phyloP scores from a whole-genome alignment of 2,329 filamentous ascomycete species.

The Fusarium anthophilum region DNA sequence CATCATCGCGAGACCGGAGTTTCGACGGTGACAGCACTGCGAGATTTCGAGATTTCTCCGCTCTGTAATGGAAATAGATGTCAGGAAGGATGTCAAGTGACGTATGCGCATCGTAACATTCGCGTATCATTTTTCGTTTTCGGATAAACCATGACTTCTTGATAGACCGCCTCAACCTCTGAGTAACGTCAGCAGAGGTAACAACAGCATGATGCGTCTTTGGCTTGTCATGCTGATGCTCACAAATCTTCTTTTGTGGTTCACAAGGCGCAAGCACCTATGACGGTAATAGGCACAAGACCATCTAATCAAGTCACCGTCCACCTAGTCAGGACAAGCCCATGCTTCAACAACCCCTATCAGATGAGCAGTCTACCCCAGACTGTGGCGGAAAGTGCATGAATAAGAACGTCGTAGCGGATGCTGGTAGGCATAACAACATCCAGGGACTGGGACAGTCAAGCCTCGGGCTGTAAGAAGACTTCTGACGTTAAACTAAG shows the following conservation, averaged over 20 bases:
- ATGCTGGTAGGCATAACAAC: conserved; percentile 8
- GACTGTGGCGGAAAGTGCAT: conserved; percentile 21
- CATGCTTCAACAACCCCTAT: conserved; percentile 13
- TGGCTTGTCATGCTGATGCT: background rate
- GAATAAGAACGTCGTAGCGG: conserved; percentile 8
- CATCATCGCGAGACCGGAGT: background rate
- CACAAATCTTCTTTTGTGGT: background rate
- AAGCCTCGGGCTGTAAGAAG: background rate
- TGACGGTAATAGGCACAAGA: conserved; percentile 6
- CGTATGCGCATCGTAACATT: conserved; percentile 16
- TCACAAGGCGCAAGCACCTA: background rate
- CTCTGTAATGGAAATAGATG: conserved; percentile 7
- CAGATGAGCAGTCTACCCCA: conserved; percentile 26
- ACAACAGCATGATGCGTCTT: background rate
- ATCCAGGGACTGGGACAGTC: conserved; percentile 1
- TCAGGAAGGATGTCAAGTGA: conserved; percentile 17
- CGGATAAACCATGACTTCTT: conserved; percentile 11
- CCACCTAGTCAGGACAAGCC: background rate
- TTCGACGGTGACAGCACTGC: background rate
- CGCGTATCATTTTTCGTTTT: conserved; percentile 22
- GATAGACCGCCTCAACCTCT: conserved; percentile 24
- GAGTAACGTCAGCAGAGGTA: conserved; percentile 13
- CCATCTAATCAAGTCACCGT: background rate
- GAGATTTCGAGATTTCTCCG: conserved; percentile 7
- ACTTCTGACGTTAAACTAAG: too few species aligned